phyloP scores from a whole-genome alignment of 306 rosid species.

The Inga oerstediana region DNA sequence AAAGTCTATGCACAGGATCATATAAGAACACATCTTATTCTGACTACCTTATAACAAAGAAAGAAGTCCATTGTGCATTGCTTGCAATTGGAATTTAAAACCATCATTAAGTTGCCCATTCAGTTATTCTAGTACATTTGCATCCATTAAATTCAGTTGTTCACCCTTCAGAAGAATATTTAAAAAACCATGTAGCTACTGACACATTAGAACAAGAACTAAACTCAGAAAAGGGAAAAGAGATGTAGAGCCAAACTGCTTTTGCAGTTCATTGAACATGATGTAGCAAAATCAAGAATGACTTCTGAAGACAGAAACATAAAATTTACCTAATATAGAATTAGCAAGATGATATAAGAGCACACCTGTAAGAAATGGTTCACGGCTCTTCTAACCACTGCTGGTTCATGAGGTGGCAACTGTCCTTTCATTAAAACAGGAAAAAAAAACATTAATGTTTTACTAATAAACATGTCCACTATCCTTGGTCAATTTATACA shows the following conservation, averaged over 20 bases:
- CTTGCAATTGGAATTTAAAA: slow-evolving; percentile 12
- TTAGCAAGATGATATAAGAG: slow-evolving; percentile 18
- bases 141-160: not conserved
- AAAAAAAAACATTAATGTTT: not conserved
- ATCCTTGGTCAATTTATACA: not conserved
- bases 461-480: not conserved
- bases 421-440: slow-evolving; percentile 37
- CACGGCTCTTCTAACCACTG: slow-evolving; percentile 80
- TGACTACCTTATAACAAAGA: not conserved
- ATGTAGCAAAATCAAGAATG: slow-evolving; percentile 21
- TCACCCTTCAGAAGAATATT: not conserved
- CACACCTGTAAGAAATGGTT: slow-evolving; percentile 97
- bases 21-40: slow-evolving; percentile 9
- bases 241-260: slow-evolving; percentile 6
- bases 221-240: not conserved
- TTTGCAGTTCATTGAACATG: slow-evolving; percentile 5
- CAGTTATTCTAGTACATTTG: not conserved
- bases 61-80: not conserved
- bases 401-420: slow-evolving; percentile 90
- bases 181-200: not conserved
- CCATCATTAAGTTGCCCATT: slow-evolving; percentile 16
- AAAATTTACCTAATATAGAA: slow-evolving; percentile 15
- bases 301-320: not conserved
- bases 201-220: not conserved
- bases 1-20: not conserved